Base-by-base conservation (phyloP, 1,139 yeast genomes). In the Barnettozyma hawaiiensis region DNA sequence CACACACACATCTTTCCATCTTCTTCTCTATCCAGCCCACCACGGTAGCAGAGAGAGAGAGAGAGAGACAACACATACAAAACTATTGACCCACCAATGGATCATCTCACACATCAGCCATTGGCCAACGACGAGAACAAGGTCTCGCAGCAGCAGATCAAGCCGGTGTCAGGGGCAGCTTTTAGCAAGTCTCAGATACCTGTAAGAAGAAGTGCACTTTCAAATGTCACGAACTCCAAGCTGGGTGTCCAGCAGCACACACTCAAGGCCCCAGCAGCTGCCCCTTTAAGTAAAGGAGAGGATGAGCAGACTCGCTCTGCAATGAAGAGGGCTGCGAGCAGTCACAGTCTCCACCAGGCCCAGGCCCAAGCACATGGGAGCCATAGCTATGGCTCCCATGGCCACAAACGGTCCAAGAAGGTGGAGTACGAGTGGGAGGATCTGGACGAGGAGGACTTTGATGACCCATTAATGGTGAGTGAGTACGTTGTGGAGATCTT, bases 381-480 rank as follows among this genome's bases (percentile, higher is more conserved):
- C n/a, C n/a, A n/a, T n/a, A n/a, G n/a, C n/a, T n/a, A n/a, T n/a
- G n/a, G n/a, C n/a, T n/a, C n/a, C n/a, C 21, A 31, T 21, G 33
- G 33, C 14, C 52, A 44, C 34, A 57, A 55, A 44, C 49, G 52
- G 37, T 49, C 55, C 14, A 54, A 54, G 39, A 51, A 48, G 19
- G 45, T 53, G 7, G 65, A 62, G 39, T 65, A 80, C 56, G 77
- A 75, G 50, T 89, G 95, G 95, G 96, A 86, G 57, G 96, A 90
- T 62, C 70, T 90, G 47, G 97, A 90, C 60, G 90, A 84, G 41
- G 96, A 86, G 55, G 98, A 92, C 61, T 67, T 70, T 48, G 90
- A 85, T 55, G 98, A 92, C 63, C 97, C 97, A 10, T 71, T 85
- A 51, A 89, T 90, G 97, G 97, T 86, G 24, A 80, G 90, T 54